Conservation (phyloP, 352 stramenopile genomes). For the Thalassiosira ordinaria region DNA sequence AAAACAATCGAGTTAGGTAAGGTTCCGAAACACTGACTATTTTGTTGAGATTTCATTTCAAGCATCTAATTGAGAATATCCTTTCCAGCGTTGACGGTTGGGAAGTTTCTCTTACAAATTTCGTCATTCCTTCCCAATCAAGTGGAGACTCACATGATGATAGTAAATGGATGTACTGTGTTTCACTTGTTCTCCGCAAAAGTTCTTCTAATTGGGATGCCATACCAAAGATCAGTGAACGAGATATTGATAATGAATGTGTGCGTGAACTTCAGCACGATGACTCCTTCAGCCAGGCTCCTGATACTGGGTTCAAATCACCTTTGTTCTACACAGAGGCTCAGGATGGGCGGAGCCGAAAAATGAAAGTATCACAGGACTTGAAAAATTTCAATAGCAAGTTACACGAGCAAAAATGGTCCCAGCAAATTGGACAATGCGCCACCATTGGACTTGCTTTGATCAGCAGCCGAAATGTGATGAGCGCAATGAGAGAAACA, state of each 20-base stretch:
- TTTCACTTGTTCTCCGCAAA: constrained; percentile 74
- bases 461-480: constrained; percentile 72
- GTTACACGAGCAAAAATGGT: constrained; percentile 63
- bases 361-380: constrained; percentile 53
- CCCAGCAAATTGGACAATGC: constrained; percentile 26
- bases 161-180: constrained; percentile 72
- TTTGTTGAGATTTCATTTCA: constrained; percentile 3
- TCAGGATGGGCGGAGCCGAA: constrained; percentile 18
- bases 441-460: constrained; percentile 72
- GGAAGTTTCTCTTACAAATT: constrained; percentile 77
- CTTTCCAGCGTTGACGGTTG: constrained; percentile 67
- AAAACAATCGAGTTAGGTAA: constrained; percentile 44
- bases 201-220: constrained; percentile 2
- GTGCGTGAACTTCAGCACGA: constrained; percentile 24
- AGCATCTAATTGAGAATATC: not conserved
- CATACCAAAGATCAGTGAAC: constrained; percentile 27
- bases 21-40: not conserved
- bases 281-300: not conserved
- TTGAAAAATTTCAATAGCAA: constrained; percentile 66
- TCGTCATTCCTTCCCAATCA: constrained; percentile 65
- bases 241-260: constrained; percentile 32
- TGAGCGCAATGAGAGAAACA: constrained; percentile 74
- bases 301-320: constrained; percentile 33
- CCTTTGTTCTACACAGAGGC: constrained; percentile 26
- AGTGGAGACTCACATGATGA: constrained; percentile 15